Evolutionary conservation across 1,284 basidiomycete genomes (phyloP), one percentile per base, ranked within the genome.

Genomic region (Moesziomyces antarcticus): DNA sequence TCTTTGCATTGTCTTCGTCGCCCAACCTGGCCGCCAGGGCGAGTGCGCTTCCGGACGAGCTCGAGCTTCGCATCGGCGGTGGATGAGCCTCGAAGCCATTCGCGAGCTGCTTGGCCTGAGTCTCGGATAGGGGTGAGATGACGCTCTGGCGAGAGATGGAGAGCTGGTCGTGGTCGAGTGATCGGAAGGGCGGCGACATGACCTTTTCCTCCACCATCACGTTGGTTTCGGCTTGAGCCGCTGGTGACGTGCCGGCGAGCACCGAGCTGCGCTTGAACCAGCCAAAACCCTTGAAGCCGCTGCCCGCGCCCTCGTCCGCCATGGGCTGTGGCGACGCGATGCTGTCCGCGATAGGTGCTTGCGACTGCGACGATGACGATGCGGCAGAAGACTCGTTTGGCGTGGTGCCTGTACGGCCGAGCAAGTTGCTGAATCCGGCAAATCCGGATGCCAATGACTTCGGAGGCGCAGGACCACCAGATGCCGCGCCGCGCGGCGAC

Each of bases 161-260:
- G 14, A 72, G 52, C 37, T 73, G 70, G 49, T 73, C 74, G 60
- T 73, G 67, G 50, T 73, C 74, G n/a, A 76, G 59, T 21, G 70
- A 76, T 18, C 68, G 63, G 61, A 75, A 75, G 13, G 73, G 73
- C 7, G 73, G 73, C 3, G 63, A 71, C 22, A 71, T 41, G 20
- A 73, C 65, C 53, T 58, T 73, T 47, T 76, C 71, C 40, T 74
- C 63, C 16, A 74, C 47, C 10, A 47, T 56, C 18, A 51, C 35
- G 18, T 44, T 27, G 46, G 44, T 16, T 24, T 49, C 50, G 5
- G 50, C 21, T 25, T 42, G 42, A 7, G 57, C 40, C 21, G 37
- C 35, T 37, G 35, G 5, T 8, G 60, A 22, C 42, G 49, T 18
- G 5, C 48, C 10, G 7, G 48, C 30, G 24, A 64, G 40, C 14